Conservation (phyloP, 208 protist species). For the Balamuthia mandrillaris region DNA sequence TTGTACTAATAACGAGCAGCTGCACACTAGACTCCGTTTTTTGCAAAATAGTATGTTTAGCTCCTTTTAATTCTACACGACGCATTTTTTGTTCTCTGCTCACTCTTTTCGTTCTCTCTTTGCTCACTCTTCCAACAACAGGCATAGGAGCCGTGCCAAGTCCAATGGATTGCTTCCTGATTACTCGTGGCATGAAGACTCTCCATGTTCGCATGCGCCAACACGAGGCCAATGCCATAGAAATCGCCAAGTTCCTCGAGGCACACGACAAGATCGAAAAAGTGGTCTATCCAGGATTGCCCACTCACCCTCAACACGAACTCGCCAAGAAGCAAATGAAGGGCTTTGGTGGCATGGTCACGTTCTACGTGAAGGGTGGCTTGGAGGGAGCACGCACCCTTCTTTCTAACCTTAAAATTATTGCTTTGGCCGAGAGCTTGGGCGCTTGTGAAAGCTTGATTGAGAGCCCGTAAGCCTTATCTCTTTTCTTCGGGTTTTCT, state of each 20-base stretch:
- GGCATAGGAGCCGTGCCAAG: slow-evolving; percentile 78
- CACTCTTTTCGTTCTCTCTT: not conserved
- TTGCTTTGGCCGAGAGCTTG: slow-evolving; percentile 88
- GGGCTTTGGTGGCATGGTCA: slow-evolving; percentile 77
- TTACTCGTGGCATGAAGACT: slow-evolving; percentile 90
- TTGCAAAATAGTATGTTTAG: slow-evolving; percentile 81
- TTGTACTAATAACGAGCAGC: slow-evolving; percentile 69
- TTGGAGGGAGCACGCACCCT: slow-evolving; percentile 65
- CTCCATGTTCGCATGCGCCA: slow-evolving; percentile 84
- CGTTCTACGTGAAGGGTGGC: slow-evolving; percentile 63
- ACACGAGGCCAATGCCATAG: slow-evolving; percentile 84
- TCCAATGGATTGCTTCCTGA: slow-evolving; percentile 91
- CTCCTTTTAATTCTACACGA: not conserved
- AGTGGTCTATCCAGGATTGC: slow-evolving; percentile 56
- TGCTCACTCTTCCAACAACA: not conserved
- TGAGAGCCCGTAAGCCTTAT: slow-evolving; percentile 73
- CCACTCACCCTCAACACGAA: slow-evolving; percentile 82
- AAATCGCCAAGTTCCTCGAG: slow-evolving; percentile 69
- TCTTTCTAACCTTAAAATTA: slow-evolving; percentile 79
- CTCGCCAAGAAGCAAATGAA: slow-evolving; percentile 73
- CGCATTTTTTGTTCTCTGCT: too few relatives aligned
- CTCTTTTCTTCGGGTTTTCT: too few relatives aligned
- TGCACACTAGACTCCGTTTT: slow-evolving; percentile 78
- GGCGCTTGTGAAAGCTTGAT: slow-evolving; percentile 88
- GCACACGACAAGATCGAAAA: slow-evolving; percentile 73